Percentiles rank a stretch among this genome's conserved stretches.
phyloP scores from a whole-genome alignment of 2,329 filamentous ascomycete species.

The Clathrospora elynae region DNA sequence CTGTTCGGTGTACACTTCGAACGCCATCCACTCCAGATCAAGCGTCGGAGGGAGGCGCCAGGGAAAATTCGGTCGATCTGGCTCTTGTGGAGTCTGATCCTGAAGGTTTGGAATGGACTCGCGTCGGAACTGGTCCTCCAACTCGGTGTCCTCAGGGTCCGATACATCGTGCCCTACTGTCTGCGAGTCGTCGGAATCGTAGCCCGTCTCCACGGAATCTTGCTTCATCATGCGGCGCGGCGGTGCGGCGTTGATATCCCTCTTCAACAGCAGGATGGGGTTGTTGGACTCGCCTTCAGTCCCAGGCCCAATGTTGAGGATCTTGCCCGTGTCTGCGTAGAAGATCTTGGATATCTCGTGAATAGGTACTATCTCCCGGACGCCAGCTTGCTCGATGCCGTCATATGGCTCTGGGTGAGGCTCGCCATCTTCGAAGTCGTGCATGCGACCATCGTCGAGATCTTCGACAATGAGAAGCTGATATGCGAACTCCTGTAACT shows the following conservation, averaged over 20 bases:
- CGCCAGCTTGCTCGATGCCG: conserved; percentile 65
- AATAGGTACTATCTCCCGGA: conserved; percentile 70
- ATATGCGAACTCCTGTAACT: conserved; percentile 72
- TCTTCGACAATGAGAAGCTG: conserved; percentile 84
- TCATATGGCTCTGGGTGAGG: conserved; percentile 63
- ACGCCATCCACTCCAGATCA: conserved; percentile 88
- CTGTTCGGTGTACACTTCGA: conserved; percentile 78
- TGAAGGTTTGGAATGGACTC: conserved; percentile 45
- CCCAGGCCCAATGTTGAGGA: conserved; percentile 78
- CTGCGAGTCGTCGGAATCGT: conserved; percentile 48
- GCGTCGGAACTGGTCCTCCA: conserved; percentile 53
- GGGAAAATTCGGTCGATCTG: conserved; percentile 39
- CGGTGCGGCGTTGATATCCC: conserved; percentile 68
- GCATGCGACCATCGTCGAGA: conserved; percentile 71
- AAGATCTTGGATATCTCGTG: conserved; percentile 87
- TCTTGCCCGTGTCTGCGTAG: conserved; percentile 87
- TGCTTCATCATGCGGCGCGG: conserved; percentile 63
- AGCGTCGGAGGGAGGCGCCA: conserved; percentile 74
- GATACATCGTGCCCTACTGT: conserved; percentile 38
- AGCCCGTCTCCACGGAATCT: conserved; percentile 28
- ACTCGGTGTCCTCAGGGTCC: conserved; percentile 51
- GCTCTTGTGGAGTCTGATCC: conserved; percentile 14
- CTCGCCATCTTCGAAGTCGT: conserved; percentile 67
- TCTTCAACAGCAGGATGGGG: conserved; percentile 74
- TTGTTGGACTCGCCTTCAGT: conserved; percentile 70